These are phyloP conservation scores for Nicotiana noctiflora DNA, from an alignment of 257 asterid species.

Conservation along the genomic window DNA sequence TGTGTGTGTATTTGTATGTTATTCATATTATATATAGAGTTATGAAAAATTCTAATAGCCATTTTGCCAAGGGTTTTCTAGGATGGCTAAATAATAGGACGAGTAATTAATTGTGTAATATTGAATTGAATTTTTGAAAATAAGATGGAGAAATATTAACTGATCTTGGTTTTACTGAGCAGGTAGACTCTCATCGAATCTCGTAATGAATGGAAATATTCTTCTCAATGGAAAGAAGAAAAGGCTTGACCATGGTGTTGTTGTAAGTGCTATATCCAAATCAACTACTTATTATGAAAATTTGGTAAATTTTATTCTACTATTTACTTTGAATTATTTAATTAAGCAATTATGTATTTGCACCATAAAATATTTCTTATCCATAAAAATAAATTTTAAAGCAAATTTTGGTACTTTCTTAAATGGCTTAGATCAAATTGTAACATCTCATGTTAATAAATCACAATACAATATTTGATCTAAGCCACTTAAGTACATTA, in stretches of 20 bases:
- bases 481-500: too few relatives aligned
- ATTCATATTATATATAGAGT: too few relatives aligned
- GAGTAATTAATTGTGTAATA: not conserved
- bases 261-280: constrained; percentile 32
- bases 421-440: too few relatives aligned
- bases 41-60: too few relatives aligned
- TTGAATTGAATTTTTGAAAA: not conserved
- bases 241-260: constrained; percentile 38
- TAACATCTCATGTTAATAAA: too few relatives aligned
- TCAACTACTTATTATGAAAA: not conserved
- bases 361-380: not conserved
- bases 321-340: not conserved
- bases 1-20: too few relatives aligned
- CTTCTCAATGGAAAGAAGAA: constrained; percentile 57
- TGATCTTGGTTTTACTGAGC: constrained; percentile 17
- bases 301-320: not conserved
- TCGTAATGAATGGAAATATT: constrained; percentile 56
- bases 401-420: too few relatives aligned
- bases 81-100: too few relatives aligned
- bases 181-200: constrained; percentile 70
- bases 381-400: too few relatives aligned
- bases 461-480: too few relatives aligned
- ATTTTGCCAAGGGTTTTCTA: too few relatives aligned
- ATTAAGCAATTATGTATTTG: not conserved
- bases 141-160: not conserved